A percentile compares a stretch with the other conserved stretches of the same genome.
Conservation (phyloP, 2,329 filamentous ascomycete genomes). For the Gaeumannomyces sp. region DNA sequence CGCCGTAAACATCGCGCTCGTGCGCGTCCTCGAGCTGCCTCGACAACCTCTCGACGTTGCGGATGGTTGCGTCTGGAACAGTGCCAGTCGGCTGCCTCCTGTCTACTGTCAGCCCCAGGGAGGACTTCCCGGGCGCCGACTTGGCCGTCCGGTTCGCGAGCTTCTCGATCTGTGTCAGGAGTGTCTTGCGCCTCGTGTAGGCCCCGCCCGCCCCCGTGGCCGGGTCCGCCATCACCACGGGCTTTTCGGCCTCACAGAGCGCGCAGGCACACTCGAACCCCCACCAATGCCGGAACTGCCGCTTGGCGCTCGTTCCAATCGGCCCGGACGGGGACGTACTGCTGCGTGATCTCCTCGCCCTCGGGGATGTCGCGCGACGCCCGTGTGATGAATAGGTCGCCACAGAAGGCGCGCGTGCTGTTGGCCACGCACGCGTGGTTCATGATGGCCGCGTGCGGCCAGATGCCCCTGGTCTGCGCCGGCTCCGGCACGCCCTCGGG, state of each 20-base stretch:
- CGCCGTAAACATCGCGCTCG: slow-evolving; percentile 24
- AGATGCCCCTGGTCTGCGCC: slow-evolving; percentile 22
- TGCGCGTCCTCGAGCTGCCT: slow-evolving; percentile 26
- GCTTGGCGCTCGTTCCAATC: slow-evolving; percentile 20
- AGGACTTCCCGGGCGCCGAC: slow-evolving; percentile 12
- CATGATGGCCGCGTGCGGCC: slow-evolving; percentile 22
- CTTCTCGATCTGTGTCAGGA: slow-evolving; percentile 15
- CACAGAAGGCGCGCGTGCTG: slow-evolving; percentile 24
- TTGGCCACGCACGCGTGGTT: slow-evolving; percentile 28
- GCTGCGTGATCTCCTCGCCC: slow-evolving; percentile 32
- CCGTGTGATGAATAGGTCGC: slow-evolving; percentile 25
- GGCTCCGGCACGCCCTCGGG: slow-evolving; percentile 8
- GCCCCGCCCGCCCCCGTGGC: slow-evolving; percentile 10
- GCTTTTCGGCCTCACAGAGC: slow-evolving; percentile 24
- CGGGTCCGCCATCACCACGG: slow-evolving; percentile 14
- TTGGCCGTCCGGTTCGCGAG: slow-evolving; percentile 10
- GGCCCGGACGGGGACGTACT: slow-evolving; percentile 30
- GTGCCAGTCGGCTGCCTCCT: slow-evolving; percentile 16
- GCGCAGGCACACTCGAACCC: slow-evolving; percentile 34
- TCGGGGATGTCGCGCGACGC: slow-evolving; percentile 30
- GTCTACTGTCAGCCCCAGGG: background rate
- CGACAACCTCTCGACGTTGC: slow-evolving; percentile 25
- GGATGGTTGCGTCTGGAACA: slow-evolving; percentile 26
- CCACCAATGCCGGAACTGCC: slow-evolving; percentile 27
- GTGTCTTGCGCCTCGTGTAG: slow-evolving; percentile 11